Base-by-base conservation (phyloP, 805 yeast genomes). In the Peterozyma xylosa region DNA sequence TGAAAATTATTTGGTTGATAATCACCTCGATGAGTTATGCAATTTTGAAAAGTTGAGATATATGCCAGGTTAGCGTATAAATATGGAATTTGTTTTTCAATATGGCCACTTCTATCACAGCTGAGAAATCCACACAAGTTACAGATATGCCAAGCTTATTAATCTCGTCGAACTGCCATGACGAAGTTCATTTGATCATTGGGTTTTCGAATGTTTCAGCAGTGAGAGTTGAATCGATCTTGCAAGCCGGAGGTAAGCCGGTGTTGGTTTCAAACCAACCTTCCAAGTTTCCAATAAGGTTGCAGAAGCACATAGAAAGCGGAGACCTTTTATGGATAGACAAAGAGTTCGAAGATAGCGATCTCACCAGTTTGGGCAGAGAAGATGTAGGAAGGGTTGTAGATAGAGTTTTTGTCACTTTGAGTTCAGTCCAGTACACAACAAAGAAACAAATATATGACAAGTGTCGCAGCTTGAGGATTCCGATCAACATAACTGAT, bases 401-500 rank as follows among this genome's bases (percentile, higher is more conserved):
- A 4, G 97, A 90, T 58, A 67, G 78, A 45, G 90, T 86, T 2
- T 89, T 85, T 60, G 82, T 88, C 2, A 70, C 77, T 13, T 55
- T 78, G 3, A 62, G 71, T 1, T 45, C 55, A 11, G 34, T 50
- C 3, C 30, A 37, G 7, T 45, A 48, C 9, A 52, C 59, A 10
- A 40, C 49, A 11, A 74, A 74, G 38, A 50, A 57, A 18, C 49
- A 54, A 2, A 71, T 87, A 11, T 79, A 60, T 48, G 53, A 64
- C 1, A 65, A 56, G 34, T 87, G 96, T 62, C 61, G 60, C 38
- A 62, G 70, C 42, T 64, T 76, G 42, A 71, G 97, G 55, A 85
- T 90, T 3, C 97, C 97, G 0, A 70, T 91, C 38, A 89, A 88
- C 56, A 82, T 86, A 1, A 73, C 84, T 0, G 96, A 87, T 50